phyloP scores from a whole-genome alignment of 1,139 yeast genomes.

The Schizosaccharomyces versatilis region DNA sequence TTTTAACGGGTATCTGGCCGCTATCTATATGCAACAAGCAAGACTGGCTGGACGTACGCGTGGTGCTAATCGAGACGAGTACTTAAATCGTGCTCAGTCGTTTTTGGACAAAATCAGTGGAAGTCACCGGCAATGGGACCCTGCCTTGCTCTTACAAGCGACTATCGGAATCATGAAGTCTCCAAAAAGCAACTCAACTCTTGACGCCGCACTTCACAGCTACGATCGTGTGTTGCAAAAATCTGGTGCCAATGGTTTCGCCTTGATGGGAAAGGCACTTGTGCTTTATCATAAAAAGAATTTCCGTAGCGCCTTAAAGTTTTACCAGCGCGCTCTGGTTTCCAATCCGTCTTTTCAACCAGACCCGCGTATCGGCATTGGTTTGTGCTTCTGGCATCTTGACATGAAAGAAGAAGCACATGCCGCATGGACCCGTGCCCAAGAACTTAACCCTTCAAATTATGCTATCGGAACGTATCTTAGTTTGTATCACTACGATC shows the following conservation, averaged over 20 bases:
- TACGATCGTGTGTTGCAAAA: constrained; percentile 20
- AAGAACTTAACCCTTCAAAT: constrained; percentile 41
- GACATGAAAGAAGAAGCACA: constrained; percentile 59
- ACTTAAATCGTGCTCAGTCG: constrained; percentile 20
- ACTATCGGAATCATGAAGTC: constrained; percentile 21
- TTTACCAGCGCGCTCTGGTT: constrained; percentile 62
- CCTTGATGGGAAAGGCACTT: constrained; percentile 70
- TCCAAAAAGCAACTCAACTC: constrained; percentile 4
- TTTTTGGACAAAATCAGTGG: constrained; percentile 20
- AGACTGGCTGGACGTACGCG: constrained; percentile 20
- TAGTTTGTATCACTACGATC: constrained; percentile 46
- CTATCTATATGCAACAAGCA: constrained; percentile 44
- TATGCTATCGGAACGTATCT: constrained; percentile 44
- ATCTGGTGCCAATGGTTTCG: constrained; percentile 40
- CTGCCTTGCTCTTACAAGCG: constrained; percentile 38
- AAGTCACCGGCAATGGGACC: constrained; percentile 25
- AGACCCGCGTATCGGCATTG: constrained; percentile 88
- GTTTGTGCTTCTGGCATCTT: constrained; percentile 78
- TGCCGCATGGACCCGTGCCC: constrained; percentile 61
- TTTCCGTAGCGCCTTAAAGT: constrained; percentile 49
- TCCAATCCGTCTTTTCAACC: constrained; percentile 57
- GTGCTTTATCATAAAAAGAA: constrained; percentile 50
- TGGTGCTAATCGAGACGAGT: constrained; percentile 17
- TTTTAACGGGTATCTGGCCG: constrained; percentile 40
- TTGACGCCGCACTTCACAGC: constrained; percentile 17